A percentile compares a stretch with the other conserved stretches of the same genome.
phyloP scores from a whole-genome alignment of 768 basidiomycete species.

The Neoboletus magnificus region DNA sequence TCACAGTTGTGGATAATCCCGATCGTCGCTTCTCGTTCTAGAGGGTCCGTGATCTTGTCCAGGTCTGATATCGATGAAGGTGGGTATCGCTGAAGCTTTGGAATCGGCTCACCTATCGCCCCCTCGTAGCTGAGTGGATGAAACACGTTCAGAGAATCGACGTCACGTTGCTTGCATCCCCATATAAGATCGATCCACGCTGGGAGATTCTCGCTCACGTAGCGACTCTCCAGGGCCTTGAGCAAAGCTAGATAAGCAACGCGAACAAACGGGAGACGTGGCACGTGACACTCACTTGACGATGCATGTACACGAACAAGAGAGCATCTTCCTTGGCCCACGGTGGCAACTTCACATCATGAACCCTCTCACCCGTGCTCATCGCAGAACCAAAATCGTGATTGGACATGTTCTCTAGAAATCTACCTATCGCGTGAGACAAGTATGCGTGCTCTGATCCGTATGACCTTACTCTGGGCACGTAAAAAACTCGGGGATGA shows the following conservation, averaged over 20 bases:
- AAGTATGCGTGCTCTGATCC: too few relatives aligned
- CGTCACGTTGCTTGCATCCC: constrained; percentile 82
- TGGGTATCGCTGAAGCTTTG: neutral
- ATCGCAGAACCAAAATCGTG: constrained; percentile 78
- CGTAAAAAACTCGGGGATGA: constrained; percentile 87
- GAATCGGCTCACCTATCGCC: constrained; percentile 56
- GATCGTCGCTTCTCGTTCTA: constrained; percentile 88
- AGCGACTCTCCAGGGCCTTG: constrained; percentile 83
- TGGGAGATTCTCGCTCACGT: constrained; percentile 79
- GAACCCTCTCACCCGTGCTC: constrained; percentile 72
- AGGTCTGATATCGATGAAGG: constrained; percentile 50
- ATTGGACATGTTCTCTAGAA: constrained; percentile 75
- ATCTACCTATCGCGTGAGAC: constrained; percentile 43
- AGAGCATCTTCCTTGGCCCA: constrained; percentile 88
- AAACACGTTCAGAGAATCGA: constrained; percentile 76
- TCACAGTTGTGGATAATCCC: constrained; percentile 94
- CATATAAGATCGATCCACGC: constrained; percentile 95
- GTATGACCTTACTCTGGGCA: constrained; percentile 61
- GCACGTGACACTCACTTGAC: constrained; percentile 47
- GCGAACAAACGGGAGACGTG: neutral
- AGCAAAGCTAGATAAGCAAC: neutral
- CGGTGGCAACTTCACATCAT: constrained; percentile 84
- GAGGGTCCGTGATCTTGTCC: constrained; percentile 79
- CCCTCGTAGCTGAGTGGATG: constrained; percentile 94
- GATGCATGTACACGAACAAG: constrained; percentile 75